These are phyloP conservation scores for Plasmopara muralis DNA, from an alignment of 352 stramenopile genomes.

Conservation along the genomic window DNA sequence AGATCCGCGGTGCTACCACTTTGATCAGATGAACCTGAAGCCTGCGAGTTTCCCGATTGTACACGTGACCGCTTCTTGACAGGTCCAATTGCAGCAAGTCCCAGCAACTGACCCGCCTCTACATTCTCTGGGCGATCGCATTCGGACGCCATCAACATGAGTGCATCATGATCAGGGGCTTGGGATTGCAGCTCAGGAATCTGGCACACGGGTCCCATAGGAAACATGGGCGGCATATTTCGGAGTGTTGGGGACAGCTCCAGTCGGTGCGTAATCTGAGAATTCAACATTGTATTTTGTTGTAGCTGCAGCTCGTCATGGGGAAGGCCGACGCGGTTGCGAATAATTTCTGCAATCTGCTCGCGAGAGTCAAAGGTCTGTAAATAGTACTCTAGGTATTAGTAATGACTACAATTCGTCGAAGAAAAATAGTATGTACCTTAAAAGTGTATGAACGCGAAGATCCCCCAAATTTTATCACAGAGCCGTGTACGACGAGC, in stretches of 20 bases:
- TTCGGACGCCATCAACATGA: conserved; percentile 18
- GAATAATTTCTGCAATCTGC: conserved; percentile 60
- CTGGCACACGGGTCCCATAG: conserved; percentile 20
- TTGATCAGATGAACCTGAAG: conserved; percentile 38
- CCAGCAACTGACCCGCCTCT: conserved; percentile 28
- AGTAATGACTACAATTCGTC: no score
- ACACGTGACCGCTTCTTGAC: conserved; percentile 44
- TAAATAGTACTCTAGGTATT: conserved; percentile 4
- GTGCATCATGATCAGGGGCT: conserved; percentile 21
- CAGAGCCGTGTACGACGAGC: conserved; percentile 51
- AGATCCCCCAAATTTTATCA: conserved; percentile 71
- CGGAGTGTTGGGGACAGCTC: conserved; percentile 54
- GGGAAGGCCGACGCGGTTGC: conserved; percentile 42
- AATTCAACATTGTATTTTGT: conserved; percentile 79
- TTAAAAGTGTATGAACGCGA: conserved; percentile 82
- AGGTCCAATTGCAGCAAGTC: conserved; percentile 23
- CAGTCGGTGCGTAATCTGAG: conserved; percentile 64
- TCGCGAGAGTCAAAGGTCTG: conserved; percentile 65
- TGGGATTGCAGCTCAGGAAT: conserved; percentile 15
- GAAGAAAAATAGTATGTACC: conserved; percentile 3
- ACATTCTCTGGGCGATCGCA: conserved; percentile 25
- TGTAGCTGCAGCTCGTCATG: conserved; percentile 55
- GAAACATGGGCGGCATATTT: conserved; percentile 47
- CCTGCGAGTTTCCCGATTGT: conserved; percentile 45
- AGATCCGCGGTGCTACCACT: conserved; percentile 40